phyloP scores from a whole-genome alignment of 1,284 basidiomycete genomes.

The Volvariella surrecta region DNA sequence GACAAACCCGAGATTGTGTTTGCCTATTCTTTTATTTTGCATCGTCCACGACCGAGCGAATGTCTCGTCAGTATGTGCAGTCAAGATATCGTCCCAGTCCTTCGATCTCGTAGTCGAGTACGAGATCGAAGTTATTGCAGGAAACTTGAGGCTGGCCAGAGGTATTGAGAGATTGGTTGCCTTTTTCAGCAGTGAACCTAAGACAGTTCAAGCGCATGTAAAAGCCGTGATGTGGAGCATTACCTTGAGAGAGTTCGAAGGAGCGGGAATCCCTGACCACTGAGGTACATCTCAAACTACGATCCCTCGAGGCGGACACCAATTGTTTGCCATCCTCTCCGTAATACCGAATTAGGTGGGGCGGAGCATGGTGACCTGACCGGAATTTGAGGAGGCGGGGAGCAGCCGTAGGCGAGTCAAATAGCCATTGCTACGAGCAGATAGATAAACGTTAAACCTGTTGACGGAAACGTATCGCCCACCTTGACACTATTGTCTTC shows the following conservation, averaged over 20 bases:
- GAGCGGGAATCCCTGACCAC: conserved; percentile 91
- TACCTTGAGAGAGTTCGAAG: conserved; percentile 93
- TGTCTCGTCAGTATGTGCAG: conserved; percentile 77
- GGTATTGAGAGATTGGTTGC: conserved; percentile 77
- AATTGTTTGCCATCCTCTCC: conserved; percentile 95
- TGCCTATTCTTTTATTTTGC: conserved; percentile 75
- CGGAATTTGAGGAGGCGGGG: conserved; percentile 88
- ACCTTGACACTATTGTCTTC: conserved; percentile 94
- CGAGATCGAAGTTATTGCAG: conserved; percentile 70
- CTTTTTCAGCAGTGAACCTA: conserved; percentile 82
- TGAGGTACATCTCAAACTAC: conserved; percentile 83
- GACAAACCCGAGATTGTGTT: conserved; percentile 51
- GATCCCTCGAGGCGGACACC: conserved; percentile 81
- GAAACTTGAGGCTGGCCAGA: conserved; percentile 74
- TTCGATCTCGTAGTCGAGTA: conserved; percentile 79
- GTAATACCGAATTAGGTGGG: conserved; percentile 90
- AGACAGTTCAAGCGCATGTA: neutral
- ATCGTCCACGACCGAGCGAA: conserved; percentile 85
- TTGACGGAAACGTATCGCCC: conserved; percentile 8
- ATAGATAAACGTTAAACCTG: conserved; percentile 2
- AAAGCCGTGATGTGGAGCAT: conserved; percentile 1
- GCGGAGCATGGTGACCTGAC: conserved; percentile 88
- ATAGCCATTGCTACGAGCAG: conserved; percentile 84
- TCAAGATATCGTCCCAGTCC: conserved; percentile 97
- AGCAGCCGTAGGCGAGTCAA: conserved; percentile 82